Evolutionary conservation across 2,329 filamentous ascomycete species (phyloP).

Genomic region (Xylaria hypoxylon): DNA sequence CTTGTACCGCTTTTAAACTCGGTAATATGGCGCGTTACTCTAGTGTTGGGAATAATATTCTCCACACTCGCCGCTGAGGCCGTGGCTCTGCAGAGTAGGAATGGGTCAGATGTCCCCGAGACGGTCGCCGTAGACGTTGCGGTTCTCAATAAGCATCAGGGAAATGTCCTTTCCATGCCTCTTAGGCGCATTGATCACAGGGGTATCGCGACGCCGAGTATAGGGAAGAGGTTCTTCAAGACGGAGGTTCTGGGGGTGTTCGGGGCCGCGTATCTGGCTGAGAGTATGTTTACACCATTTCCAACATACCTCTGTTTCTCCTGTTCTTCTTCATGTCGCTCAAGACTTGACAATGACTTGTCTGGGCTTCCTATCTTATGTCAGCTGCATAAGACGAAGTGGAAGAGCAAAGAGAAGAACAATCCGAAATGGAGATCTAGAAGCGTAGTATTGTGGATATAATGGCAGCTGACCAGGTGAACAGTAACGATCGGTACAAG

Average conservation of each 20-base stretch:
- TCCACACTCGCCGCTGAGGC: conserved; percentile 28
- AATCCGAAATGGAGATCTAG: background rate
- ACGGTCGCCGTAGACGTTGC: conserved; percentile 29
- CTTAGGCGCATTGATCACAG: conserved; percentile 45
- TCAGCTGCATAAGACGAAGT: no score
- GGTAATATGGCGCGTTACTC: conserved; percentile 12
- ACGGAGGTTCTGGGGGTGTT: conserved; percentile 48
- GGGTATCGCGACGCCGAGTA: conserved; percentile 45
- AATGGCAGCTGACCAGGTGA: conserved; percentile 27
- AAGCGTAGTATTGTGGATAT: background rate
- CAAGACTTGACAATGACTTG: no score
- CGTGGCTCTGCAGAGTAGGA: conserved; percentile 15
- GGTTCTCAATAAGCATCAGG: conserved; percentile 32
- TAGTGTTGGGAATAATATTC: conserved; percentile 14
- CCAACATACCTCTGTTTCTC: background rate
- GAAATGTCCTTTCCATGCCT: conserved; percentile 46
- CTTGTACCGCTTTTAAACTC: conserved; percentile 9
- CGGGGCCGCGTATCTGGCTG: conserved; percentile 50
- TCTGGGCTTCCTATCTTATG: background rate
- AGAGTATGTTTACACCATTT: conserved; percentile 41
- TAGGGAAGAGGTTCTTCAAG: conserved; percentile 46
- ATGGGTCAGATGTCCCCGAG: conserved; percentile 11
- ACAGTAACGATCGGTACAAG: conserved; percentile 59
- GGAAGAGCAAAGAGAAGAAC: background rate
- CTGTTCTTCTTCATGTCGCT: background rate